A percentile compares a stretch with the other conserved stretches of the same genome.
Conservation (phyloP, 2,329 filamentous ascomycete species). For the Trichoderma koningiopsis region DNA sequence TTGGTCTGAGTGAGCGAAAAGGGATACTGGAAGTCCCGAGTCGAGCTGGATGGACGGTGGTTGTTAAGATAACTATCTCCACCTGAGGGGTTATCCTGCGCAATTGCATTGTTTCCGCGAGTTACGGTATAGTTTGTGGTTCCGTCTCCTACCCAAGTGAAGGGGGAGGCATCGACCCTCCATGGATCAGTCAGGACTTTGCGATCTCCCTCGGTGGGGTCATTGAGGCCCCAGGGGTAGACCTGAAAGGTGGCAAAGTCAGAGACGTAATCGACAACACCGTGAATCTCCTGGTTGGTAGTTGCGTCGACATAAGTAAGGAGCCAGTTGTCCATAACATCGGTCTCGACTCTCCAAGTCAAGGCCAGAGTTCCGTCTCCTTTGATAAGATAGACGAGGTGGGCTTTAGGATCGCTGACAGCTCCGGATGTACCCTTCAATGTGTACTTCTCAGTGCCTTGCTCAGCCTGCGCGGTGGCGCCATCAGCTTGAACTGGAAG, state of each 20-base stretch:
- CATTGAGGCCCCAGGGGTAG: slow-evolving; percentile 58
- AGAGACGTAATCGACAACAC: slow-evolving; percentile 59
- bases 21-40: slow-evolving; percentile 51
- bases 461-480: slow-evolving; percentile 33
- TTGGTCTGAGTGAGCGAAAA: slow-evolving; percentile 41
- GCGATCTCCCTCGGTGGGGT: slow-evolving; percentile 54
- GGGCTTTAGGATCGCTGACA: slow-evolving; percentile 55
- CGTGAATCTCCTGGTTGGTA: slow-evolving; percentile 50
- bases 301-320: slow-evolving; percentile 58
- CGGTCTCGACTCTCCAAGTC: slow-evolving; percentile 61
- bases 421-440: slow-evolving; percentile 54
- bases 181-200: slow-evolving; percentile 51
- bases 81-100: slow-evolving; percentile 50
- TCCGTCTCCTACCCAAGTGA: slow-evolving; percentile 57
- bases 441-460: slow-evolving; percentile 37
- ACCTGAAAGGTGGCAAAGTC: slow-evolving; percentile 57
- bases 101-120: slow-evolving; percentile 61
- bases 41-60: slow-evolving; percentile 50
- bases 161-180: slow-evolving; percentile 49
- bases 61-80: slow-evolving; percentile 39
- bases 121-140: slow-evolving; percentile 52
- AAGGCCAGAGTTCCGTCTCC: slow-evolving; percentile 50
- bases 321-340: slow-evolving; percentile 60
- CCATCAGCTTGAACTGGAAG: slow-evolving; percentile 37
- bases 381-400: slow-evolving; percentile 57